Conservation (phyloP, 1,284 basidiomycete species). For the Cryptococcus amylolentus region DNA sequence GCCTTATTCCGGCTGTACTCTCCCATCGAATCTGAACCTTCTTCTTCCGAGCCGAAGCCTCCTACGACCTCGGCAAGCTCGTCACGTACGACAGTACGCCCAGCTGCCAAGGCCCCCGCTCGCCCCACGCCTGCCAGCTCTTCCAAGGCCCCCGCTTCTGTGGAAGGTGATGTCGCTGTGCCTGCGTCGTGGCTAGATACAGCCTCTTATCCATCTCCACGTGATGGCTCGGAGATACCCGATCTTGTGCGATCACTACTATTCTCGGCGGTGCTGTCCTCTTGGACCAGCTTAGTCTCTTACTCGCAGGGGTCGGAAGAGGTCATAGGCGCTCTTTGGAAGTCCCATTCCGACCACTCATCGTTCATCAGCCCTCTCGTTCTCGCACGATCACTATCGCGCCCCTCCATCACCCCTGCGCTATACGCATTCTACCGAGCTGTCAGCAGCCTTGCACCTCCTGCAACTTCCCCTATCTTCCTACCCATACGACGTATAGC, state of each 20-base stretch:
- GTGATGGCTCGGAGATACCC: conserved; percentile 5
- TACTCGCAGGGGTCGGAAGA: conserved; percentile 8
- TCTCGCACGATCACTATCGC: conserved; percentile 14
- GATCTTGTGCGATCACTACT: conserved; percentile 12
- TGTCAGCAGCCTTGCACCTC: conserved; percentile 5
- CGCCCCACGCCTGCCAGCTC: background rate
- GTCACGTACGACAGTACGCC: conserved; percentile 1
- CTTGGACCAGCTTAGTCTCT: conserved; percentile 25
- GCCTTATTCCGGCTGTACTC: conserved; percentile 23
- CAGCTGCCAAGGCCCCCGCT: background rate
- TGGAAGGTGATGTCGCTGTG: background rate
- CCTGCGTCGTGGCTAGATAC: conserved; percentile 8
- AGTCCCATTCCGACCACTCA: background rate
- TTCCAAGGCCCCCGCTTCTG: background rate
- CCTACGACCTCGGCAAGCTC: background rate
- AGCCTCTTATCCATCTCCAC: conserved; percentile 4
- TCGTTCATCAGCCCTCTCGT: conserved; percentile 13
- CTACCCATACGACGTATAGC: conserved; percentile 14
- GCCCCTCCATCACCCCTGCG: background rate
- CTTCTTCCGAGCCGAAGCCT: background rate
- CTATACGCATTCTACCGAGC: conserved; percentile 20
- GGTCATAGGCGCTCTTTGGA: conserved; percentile 2
- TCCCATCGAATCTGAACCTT: conserved; percentile 1
- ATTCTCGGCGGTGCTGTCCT: conserved; percentile 17
- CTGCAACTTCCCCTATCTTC: conserved; percentile 5